These are phyloP conservation scores for Ophiostoma fasciatum DNA, from an alignment of 2,329 filamentous ascomycete species.

Conservation along the genomic window DNA sequence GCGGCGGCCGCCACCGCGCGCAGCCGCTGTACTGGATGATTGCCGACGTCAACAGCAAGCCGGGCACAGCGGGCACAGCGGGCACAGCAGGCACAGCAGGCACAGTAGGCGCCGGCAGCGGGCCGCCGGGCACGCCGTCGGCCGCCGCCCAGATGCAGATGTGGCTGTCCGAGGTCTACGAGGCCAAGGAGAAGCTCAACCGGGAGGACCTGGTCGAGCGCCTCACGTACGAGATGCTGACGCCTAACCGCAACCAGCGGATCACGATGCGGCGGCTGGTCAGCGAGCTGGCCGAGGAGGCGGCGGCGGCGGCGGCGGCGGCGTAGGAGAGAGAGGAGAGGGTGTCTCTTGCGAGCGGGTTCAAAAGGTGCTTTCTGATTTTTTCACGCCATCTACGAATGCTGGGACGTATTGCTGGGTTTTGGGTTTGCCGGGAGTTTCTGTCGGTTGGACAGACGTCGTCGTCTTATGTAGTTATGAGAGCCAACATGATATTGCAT, in stretches of 20 bases:
- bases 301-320: slow-evolving; percentile 14
- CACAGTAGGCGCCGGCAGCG: slow-evolving; percentile 12
- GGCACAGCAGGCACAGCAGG: no score
- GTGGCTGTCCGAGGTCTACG: slow-evolving; percentile 39
- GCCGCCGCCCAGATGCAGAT: slow-evolving; percentile 39
- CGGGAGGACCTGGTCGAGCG: slow-evolving; percentile 33
- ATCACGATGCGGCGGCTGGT: slow-evolving; percentile 39
- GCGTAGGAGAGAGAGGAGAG: slow-evolving; percentile 34
- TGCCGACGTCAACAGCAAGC: slow-evolving; percentile 32
- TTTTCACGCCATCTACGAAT: no score
- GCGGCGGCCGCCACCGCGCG: slow-evolving; percentile 33
- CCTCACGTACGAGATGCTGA: slow-evolving; percentile 38
- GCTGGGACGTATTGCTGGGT: no score
- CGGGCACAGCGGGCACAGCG: no score
- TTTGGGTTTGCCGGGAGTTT: no score
- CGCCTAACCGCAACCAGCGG: slow-evolving; percentile 33
- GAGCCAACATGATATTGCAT: no score
- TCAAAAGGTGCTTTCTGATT: no score
- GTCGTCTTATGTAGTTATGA: no score
- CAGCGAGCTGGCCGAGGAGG: slow-evolving; percentile 20
- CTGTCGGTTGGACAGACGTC: no score
- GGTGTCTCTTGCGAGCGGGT: no score
- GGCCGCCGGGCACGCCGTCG: slow-evolving; percentile 9
- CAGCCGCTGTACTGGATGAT: slow-evolving; percentile 43
- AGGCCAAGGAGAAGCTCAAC: slow-evolving; percentile 31